Percentiles rank a stretch among this genome's conserved stretches.
phyloP scores from a whole-genome alignment of 495 filamentous ascomycete genomes.

The Penicillium soppii region DNA sequence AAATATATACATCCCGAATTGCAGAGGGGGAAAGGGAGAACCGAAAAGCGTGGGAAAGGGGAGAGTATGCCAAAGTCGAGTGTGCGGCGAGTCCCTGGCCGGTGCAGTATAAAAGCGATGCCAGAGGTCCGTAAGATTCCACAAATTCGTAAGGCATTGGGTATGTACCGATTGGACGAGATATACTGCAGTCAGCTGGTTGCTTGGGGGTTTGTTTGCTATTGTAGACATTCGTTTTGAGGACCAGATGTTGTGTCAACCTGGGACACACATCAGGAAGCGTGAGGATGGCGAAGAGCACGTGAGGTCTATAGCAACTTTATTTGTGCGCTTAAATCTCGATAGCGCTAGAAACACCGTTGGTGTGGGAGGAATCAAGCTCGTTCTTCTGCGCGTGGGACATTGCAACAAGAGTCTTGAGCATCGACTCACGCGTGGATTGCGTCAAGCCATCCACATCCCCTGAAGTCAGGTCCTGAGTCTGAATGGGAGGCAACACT shows the following conservation, averaged over 20 bases:
- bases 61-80: background rate
- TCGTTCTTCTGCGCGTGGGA: conserved; percentile 37
- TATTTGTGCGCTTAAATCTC: conserved; percentile 33
- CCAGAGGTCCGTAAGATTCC: background rate
- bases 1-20: conserved; percentile 21
- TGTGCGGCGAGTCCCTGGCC: background rate
- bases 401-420: conserved; percentile 66
- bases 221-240: too few relatives aligned
- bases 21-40: background rate
- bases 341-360: conserved; percentile 38
- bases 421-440: conserved; percentile 74
- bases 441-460: conserved; percentile 82
- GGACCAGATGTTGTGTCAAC: background rate
- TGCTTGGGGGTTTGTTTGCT: too few relatives aligned
- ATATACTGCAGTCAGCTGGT: too few relatives aligned
- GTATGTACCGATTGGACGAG: too few relatives aligned
- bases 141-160: too few relatives aligned
- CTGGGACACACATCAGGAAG: background rate
- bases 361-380: conserved; percentile 17
- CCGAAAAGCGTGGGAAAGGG: background rate
- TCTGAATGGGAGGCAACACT: conserved; percentile 85
- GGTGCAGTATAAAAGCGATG: background rate
- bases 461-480: conserved; percentile 68
- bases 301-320: background rate
- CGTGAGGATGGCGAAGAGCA: background rate